Evolutionary conservation across 164 flowering plant genomes (phyloP).

Genomic region (Magnolia sinica): DNA sequence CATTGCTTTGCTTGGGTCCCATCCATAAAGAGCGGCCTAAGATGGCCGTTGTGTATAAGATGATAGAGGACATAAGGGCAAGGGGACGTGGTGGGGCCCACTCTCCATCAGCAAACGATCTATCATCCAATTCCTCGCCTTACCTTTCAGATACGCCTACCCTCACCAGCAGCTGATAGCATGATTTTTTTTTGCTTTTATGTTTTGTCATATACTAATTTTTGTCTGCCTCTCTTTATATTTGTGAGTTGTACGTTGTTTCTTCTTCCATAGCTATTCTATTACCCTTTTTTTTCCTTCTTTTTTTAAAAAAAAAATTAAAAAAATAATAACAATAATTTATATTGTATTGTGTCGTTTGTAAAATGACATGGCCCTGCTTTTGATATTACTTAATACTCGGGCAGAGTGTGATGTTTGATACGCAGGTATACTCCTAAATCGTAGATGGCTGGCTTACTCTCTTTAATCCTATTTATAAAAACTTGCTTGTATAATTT

Average conservation of each 20-base stretch:
- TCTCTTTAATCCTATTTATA: no score
- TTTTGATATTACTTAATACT: neutral
- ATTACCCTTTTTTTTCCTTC: neutral
- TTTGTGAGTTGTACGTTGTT: neutral
- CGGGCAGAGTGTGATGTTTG: no score
- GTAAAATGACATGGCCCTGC: neutral
- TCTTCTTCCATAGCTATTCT: neutral
- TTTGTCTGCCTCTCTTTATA: neutral
- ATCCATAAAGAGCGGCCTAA: slow-evolving; percentile 40
- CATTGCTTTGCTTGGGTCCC: slow-evolving; percentile 37
- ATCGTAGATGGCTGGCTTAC: no score
- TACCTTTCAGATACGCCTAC: slow-evolving; percentile 22
- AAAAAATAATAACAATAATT: no score
- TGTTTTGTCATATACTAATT: neutral
- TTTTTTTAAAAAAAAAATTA: no score
- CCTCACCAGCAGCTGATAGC: slow-evolving; percentile 10
- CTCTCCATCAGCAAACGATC: slow-evolving; percentile 9
- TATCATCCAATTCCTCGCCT: slow-evolving; percentile 28
- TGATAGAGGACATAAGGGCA: slow-evolving; percentile 45
- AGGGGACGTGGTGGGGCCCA: slow-evolving; percentile 13
- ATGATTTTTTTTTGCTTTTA: neutral
- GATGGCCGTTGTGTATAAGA: slow-evolving; percentile 38
- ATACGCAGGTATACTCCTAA: no score
- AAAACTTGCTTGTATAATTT: no score
- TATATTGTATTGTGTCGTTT: neutral